Base-by-base conservation (phyloP, 2,329 filamentous ascomycete genomes). In the Teratosphaeria zuluensis region DNA sequence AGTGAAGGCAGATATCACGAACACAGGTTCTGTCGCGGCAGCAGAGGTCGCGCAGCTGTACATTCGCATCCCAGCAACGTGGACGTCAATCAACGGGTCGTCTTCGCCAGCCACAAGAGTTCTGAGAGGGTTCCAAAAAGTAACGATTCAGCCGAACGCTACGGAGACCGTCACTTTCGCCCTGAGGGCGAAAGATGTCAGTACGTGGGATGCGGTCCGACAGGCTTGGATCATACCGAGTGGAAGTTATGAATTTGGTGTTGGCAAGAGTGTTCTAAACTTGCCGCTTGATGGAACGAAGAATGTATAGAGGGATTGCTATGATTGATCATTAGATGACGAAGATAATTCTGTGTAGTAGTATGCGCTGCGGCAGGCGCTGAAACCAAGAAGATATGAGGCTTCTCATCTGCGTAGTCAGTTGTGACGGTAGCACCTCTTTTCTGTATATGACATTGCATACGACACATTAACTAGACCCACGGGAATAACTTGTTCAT, bases 1-100 rank as follows among this genome's bases (percentile, higher is more conserved):
- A 28, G 74, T 82, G 42, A 74, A 72, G 5, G 78, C 75, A 2
- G 79, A 74, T 5, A 74, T 83, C 61, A 76, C 73, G 24, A 83
- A 83, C 69, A 80, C 76, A 1, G 81, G 81, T 28, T 65, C 65
- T 3, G 68, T 80, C 51, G 64, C 65, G 14, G 81, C 79, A 38
- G 76, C 79, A 28, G 81, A 83, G 62, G 79, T 83, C 53, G 77
- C 78, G 5, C 81, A 83, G 65, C 65, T 83, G 19, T 73, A 72
- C 59, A 54, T 74, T 6, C 58, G 67, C 28, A 69, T 73, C 11
- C 68, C 68, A 0, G 61, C 65, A 16, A 63, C 62, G 12, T 53
- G 52, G 52, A 53, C 52, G 14, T 89, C 61, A 14, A 73, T 72
- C 24, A 95, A 65, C 54, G 69, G 80, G 79, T 48, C 42, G 3